Conservation (phyloP, 2,329 filamentous ascomycete species). For the Fusarium udum region DNA sequence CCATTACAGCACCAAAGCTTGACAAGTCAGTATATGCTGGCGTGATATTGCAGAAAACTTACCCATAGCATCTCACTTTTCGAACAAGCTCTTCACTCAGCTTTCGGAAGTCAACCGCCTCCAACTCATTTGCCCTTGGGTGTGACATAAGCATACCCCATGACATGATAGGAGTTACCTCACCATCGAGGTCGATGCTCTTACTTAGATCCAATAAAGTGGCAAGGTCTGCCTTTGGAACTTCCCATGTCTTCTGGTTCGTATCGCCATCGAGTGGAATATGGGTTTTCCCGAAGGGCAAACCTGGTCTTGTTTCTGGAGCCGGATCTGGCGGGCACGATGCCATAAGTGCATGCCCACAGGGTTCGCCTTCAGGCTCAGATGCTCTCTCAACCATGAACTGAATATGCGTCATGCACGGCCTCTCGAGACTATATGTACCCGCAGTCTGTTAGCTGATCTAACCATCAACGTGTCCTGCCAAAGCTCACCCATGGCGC, state of each 20-base stretch:
- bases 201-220: constrained; percentile 87
- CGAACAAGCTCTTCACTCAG: constrained; percentile 77
- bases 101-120: constrained; percentile 72
- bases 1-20: constrained; percentile 71
- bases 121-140: constrained; percentile 73
- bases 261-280: constrained; percentile 45
- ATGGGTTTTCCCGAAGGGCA: constrained; percentile 62
- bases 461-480: constrained; percentile 31
- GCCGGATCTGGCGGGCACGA: constrained; percentile 80
- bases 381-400: constrained; percentile 72
- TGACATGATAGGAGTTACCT: constrained; percentile 95
- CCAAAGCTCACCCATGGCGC: constrained; percentile 35
- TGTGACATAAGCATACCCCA: constrained; percentile 84
- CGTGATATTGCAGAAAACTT: constrained; percentile 49
- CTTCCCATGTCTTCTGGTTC: constrained; percentile 80
- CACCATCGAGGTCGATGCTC: constrained; percentile 83
- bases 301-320: constrained; percentile 57
- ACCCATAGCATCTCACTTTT: constrained; percentile 95
- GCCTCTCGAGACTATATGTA: constrained; percentile 80
- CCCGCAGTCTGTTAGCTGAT: constrained; percentile 56
- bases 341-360: constrained; percentile 93
- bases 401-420: constrained; percentile 91
- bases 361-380: constrained; percentile 72
- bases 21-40: background rate
- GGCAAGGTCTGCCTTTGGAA: constrained; percentile 78